Evolutionary conservation across 2,329 filamentous ascomycete genomes (phyloP), one percentile per base, ranked within the genome.

Genomic region (Ilyonectria sp.): DNA sequence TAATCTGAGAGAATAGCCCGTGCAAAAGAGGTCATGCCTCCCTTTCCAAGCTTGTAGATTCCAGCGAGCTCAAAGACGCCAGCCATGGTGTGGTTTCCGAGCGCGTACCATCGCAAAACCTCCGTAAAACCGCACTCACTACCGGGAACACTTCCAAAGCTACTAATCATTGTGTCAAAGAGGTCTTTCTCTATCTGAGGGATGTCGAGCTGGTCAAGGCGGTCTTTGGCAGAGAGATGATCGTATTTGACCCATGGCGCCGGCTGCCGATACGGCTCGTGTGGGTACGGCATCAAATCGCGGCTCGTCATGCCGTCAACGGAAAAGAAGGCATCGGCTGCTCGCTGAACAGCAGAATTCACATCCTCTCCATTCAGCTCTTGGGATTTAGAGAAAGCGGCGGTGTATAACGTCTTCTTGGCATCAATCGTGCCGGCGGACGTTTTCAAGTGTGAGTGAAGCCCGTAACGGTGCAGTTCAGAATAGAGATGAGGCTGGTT

Each of bases 221-320:
- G 75, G 2, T 80, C 75, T 26, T 72, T 66, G 1, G 76, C 74
- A 0, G 60, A 76, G 4, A 81, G 64, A 56, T 65, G 17, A 4
- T 74, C 72, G 8, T 74, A 74, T 44, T 69, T 67, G 10, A 6
- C 71, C 79, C 79, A 81, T 0, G 63, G 62, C 0, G 71, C 70
- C 0, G 78, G 76, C 10, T 71, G 66, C 4, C 76, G 72, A 7
- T 76, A 67, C 1, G 78, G 74, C 13, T 80, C 78, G 53, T 80
- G 77, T 0, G 81, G 80, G 47, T 74, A 82, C 0, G 80, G 80
- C 78, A 82, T 81, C 1, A 81, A 49, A 0, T 76, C 66, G 4
- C 75, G 68, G 43, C 78, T 78, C 8, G 69, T 66, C 2, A 73
- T 7, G 3, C 77, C 78, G 52, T 79, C 79, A 13, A 80, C 65